Evolutionary conservation across 2,329 filamentous ascomycete species (phyloP), one percentile per base, ranked within the genome.

Genomic region (Daldinia sp.): DNA sequence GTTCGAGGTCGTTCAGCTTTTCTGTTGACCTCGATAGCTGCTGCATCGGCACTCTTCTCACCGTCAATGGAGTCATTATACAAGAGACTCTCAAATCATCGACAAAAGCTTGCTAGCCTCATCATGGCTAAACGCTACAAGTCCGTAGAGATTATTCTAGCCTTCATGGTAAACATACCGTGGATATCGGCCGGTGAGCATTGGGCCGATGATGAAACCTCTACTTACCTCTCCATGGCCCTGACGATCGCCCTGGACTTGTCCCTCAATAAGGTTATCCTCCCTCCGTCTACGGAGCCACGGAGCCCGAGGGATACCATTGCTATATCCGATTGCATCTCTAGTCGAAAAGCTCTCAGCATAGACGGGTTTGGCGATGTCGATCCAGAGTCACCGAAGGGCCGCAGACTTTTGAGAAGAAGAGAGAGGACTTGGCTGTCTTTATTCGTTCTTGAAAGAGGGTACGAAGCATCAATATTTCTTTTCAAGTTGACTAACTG

Each of bases 151-250:
- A 92, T 93, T 63, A 88, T 93, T 0, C 81, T 93, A 1, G 91
- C 89, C 0, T 93, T 93, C 74, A 90, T 93, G 88, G 86, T 92
- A 35, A 92, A 92, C 68, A 86, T 93, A 6, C 91, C 91, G 0
- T 93, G 91, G 91, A 92, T 93, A 86, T 87, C 88, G 33, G 89
- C 89, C 1, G 89, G 89, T 1, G 81, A 86, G 65, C 88, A 91
- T 73, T 90, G 88, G 77, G 89, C 89, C 9, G 90, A 93, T 70
- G 91, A 93, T 67, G 90, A 92, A 73, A 92, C 91, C 0, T 92
- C 90, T 65, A 86, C 88, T 46, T 93, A 92, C 72, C 87, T 93
- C 60, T 87, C 90, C 1, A 89, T 90, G 80, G 90, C 91, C 1
- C 81, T 91, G 9, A 90, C 89, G 0, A 88, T 93, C 67, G 90